Evolutionary conservation across 495 filamentous ascomycete species (phyloP).

Genomic region (Penicillium silybi): DNA sequence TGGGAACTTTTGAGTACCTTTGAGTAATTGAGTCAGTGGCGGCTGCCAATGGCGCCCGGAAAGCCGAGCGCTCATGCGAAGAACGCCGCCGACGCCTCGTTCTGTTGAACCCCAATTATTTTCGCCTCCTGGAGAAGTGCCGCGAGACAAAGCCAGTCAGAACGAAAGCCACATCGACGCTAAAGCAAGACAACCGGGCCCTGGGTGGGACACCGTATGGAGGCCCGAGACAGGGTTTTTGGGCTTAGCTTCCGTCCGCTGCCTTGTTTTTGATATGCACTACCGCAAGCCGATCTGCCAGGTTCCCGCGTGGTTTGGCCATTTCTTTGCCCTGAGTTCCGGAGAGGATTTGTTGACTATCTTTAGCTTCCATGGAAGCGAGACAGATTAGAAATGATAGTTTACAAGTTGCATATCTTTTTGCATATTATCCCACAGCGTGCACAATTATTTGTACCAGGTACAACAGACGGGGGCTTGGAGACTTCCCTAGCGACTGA

Average conservation of each 20-base stretch:
- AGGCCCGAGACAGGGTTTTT: constrained; percentile 19
- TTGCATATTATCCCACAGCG: too few relatives aligned
- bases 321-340: too few relatives aligned
- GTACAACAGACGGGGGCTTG: not conserved
- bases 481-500: not conserved
- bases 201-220: constrained; percentile 2
- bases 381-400: too few relatives aligned
- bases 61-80: not conserved
- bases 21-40: constrained; percentile 12
- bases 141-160: constrained; percentile 9
- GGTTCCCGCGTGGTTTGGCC: not conserved
- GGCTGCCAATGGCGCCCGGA: constrained; percentile 1
- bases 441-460: too few relatives aligned
- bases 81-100: not conserved
- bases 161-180: constrained; percentile 6
- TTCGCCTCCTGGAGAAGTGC: not conserved
- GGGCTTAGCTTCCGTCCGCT: constrained; percentile 12
- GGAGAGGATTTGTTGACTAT: not conserved
- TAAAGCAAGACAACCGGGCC: constrained; percentile 12
- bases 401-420: too few relatives aligned
- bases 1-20: not conserved
- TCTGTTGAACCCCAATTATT: not conserved
- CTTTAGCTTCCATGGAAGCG: not conserved
- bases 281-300: not conserved
- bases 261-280: constrained; percentile 20